phyloP scores from a whole-genome alignment of 2,329 filamentous ascomycete genomes.

The Trichophyton schoenleinii region DNA sequence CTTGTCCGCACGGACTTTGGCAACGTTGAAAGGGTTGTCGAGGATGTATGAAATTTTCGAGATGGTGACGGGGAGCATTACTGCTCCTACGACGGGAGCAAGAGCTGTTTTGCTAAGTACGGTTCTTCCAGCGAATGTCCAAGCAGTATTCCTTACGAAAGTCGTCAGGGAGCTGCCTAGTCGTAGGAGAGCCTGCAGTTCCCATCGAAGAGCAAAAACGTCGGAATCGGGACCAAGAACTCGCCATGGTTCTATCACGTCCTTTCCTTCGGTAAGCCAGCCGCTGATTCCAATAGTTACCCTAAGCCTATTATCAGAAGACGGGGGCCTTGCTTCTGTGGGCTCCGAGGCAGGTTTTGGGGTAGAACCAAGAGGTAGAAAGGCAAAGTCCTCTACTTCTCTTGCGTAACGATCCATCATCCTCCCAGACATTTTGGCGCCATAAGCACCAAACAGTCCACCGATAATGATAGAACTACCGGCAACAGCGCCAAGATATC shows the following conservation, averaged over 20 bases:
- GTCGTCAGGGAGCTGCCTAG: conserved; percentile 66
- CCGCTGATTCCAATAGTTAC: conserved; percentile 75
- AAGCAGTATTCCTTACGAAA: conserved; percentile 69
- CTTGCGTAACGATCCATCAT: conserved; percentile 80
- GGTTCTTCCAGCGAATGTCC: conserved; percentile 58
- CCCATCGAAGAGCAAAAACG: conserved; percentile 73
- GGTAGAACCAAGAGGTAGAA: conserved; percentile 51
- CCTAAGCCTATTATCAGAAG: conserved; percentile 54
- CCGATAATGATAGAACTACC: conserved; percentile 71
- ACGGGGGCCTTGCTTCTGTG: conserved; percentile 22
- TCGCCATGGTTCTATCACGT: conserved; percentile 67
- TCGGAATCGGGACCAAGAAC: conserved; percentile 61
- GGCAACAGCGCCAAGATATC: conserved; percentile 66
- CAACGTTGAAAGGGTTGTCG: conserved; percentile 72
- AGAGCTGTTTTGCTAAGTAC: conserved; percentile 62
- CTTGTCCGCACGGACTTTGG: conserved; percentile 64
- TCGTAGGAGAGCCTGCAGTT: conserved; percentile 62
- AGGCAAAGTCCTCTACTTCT: conserved; percentile 79
- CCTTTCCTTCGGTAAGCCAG: conserved; percentile 60
- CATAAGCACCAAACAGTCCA: conserved; percentile 83
- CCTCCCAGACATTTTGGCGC: conserved; percentile 65
- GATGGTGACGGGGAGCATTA: conserved; percentile 57
- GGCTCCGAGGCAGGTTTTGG: not conserved
- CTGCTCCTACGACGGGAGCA: conserved; percentile 50
- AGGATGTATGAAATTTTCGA: conserved; percentile 55